Percentiles rank a stretch among this genome's conserved stretches.
phyloP scores from a whole-genome alignment of 2,329 filamentous ascomycete genomes.

The Stromatinia cepivora region DNA sequence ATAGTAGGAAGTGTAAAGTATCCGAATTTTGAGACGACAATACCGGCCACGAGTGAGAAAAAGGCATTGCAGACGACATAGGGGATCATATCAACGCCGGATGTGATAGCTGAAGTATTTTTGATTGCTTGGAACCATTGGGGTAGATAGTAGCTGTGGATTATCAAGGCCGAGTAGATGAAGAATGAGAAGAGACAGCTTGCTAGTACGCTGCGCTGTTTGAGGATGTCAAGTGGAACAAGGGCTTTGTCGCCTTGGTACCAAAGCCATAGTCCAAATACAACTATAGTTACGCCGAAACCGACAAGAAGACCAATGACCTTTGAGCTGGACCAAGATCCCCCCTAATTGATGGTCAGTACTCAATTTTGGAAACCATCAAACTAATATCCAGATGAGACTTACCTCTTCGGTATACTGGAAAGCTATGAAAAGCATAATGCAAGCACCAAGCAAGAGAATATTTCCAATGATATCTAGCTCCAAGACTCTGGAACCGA shows the following conservation, averaged over 20 bases:
- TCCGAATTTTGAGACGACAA: conserved; percentile 39
- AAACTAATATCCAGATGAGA: background rate
- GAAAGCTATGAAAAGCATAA: conserved; percentile 47
- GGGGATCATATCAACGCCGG: conserved; percentile 35
- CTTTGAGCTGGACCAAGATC: conserved; percentile 33
- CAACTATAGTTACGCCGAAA: conserved; percentile 32
- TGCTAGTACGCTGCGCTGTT: conserved; percentile 41
- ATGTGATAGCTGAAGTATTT: conserved; percentile 26
- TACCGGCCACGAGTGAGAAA: conserved; percentile 39
- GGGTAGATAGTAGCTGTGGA: conserved; percentile 39
- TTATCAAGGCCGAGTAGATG: conserved; percentile 15
- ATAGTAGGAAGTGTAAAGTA: conserved; percentile 39
- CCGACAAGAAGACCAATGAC: conserved; percentile 42
- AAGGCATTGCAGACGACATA: conserved; percentile 35
- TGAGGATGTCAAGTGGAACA: conserved; percentile 46
- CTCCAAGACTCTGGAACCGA: conserved; percentile 34
- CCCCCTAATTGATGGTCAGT: conserved; percentile 27
- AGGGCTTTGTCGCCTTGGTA: conserved; percentile 50
- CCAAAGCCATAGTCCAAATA: conserved; percentile 41
- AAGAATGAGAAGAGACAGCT: conserved; percentile 35
- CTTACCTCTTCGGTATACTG: conserved; percentile 45
- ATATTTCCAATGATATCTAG: conserved; percentile 49
- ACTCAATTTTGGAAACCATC: background rate
- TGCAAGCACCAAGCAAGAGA: conserved; percentile 46
- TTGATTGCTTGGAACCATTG: conserved; percentile 37